A percentile compares a stretch with the other conserved stretches of the same genome.
These are phyloP conservation scores for Cladophialophora chaetospira DNA, from an alignment of 2,329 filamentous ascomycete genomes.

Conservation along the genomic window DNA sequence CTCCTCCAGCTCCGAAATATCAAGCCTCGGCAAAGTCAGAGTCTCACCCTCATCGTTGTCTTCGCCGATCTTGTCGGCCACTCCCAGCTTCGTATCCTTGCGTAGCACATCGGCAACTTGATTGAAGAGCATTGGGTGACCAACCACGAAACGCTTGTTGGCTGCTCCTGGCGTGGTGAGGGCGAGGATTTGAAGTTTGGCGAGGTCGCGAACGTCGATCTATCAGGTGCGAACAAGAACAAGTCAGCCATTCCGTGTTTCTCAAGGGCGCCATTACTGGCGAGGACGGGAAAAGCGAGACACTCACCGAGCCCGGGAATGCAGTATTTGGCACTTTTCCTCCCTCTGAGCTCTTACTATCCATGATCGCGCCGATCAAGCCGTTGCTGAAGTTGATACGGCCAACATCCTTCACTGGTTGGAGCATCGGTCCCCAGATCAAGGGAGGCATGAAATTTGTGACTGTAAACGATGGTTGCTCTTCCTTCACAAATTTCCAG, in stretches of 20 bases:
- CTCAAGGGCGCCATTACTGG: not conserved
- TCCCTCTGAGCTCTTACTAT: conserved; percentile 16
- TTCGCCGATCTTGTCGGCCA: conserved; percentile 14
- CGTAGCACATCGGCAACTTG: conserved; percentile 18
- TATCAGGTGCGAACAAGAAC: conserved; percentile 56
- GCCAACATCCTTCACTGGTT: conserved; percentile 64
- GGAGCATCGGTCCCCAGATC: conserved; percentile 64
- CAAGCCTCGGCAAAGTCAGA: conserved; percentile 19
- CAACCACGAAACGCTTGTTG: conserved; percentile 48
- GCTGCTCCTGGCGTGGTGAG: conserved; percentile 49
- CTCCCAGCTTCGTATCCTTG: not conserved
- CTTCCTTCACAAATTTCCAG: conserved; percentile 62
- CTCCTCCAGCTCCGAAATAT: conserved; percentile 17
- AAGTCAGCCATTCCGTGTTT: conserved; percentile 43
- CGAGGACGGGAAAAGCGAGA: not conserved
- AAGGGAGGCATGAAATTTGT: conserved; percentile 63
- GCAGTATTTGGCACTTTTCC: conserved; percentile 20
- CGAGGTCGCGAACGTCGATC: conserved; percentile 55
- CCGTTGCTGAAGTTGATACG: conserved; percentile 73
- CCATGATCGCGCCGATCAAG: conserved; percentile 56
- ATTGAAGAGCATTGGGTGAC: conserved; percentile 22
- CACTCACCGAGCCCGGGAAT: conserved; percentile 20
- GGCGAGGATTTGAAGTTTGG: conserved; percentile 50
- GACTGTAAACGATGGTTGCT: conserved; percentile 60
- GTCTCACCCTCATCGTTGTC: conserved; percentile 15